Conservation (phyloP, 495 filamentous ascomycete genomes). For the Penicillium daleae region DNA sequence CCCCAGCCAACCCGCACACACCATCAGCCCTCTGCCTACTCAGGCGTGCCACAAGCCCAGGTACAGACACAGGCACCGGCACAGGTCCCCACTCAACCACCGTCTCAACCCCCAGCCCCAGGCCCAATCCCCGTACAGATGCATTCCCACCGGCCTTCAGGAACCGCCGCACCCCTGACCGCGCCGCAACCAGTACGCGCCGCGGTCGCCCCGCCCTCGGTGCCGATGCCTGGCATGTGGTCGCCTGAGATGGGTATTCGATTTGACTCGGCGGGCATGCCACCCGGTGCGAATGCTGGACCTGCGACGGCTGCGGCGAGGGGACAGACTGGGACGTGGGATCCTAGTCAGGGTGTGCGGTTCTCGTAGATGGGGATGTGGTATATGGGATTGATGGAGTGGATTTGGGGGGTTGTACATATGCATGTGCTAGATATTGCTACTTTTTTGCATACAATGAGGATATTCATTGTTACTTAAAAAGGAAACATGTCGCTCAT, state of each 20-base stretch:
- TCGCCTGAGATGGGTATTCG: slow-evolving; percentile 78
- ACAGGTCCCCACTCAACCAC: slow-evolving; percentile 15
- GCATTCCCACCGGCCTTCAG: slow-evolving; percentile 22
- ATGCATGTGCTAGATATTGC: slow-evolving; percentile 1
- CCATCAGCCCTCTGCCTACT: slow-evolving; percentile 13
- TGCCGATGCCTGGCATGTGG: slow-evolving; percentile 67
- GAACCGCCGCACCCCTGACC: slow-evolving; percentile 45
- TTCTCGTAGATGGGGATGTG: slow-evolving; percentile 53
- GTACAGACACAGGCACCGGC: slow-evolving; percentile 32
- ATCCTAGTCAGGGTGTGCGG: slow-evolving; percentile 63
- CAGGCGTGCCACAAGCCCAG: slow-evolving; percentile 18
- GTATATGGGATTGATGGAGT: neutral
- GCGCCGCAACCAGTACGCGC: slow-evolving; percentile 59
- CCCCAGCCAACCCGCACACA: slow-evolving; percentile 30
- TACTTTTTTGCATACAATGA: neutral
- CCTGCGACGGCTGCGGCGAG: slow-evolving; percentile 21
- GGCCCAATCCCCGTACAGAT: slow-evolving; percentile 35
- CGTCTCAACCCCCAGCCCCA: neutral
- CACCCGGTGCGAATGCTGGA: slow-evolving; percentile 22
- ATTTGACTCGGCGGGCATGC: slow-evolving; percentile 52
- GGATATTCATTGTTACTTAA: neutral
- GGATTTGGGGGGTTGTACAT: neutral
- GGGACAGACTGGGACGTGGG: slow-evolving; percentile 52
- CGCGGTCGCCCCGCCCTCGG: slow-evolving; percentile 56
- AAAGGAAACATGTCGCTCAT: neutral